Percentiles rank a stretch among this genome's conserved stretches.
These are phyloP conservation scores for Aquilaria agallochum DNA, from an alignment of 441 rosid genomes.

Conservation along the genomic window DNA sequence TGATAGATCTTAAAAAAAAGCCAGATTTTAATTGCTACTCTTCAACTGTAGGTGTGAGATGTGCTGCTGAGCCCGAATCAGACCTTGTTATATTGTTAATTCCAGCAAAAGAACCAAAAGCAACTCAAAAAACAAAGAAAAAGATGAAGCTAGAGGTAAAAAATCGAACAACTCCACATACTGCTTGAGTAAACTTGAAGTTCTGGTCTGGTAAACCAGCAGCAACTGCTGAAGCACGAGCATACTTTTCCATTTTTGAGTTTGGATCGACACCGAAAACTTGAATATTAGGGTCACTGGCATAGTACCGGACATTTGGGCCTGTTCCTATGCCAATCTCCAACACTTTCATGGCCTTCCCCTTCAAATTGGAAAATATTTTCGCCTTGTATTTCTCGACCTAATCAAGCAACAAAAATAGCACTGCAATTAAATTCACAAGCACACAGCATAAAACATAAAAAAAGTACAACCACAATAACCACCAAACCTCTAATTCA, in stretches of 20 bases:
- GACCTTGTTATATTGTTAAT: too few species aligned
- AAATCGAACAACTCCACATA: conserved; percentile 18
- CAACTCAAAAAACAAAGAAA: background rate
- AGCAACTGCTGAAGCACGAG: conserved; percentile 53
- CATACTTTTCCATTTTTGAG: conserved; percentile 68
- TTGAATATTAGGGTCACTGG: conserved; percentile 35
- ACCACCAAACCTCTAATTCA: conserved; percentile 60
- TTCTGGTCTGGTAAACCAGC: conserved; percentile 56
- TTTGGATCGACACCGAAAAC: conserved; percentile 84
- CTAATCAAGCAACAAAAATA: conserved; percentile 20
- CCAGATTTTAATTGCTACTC: too few species aligned
- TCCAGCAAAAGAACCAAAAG: background rate
- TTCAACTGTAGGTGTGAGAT: too few species aligned
- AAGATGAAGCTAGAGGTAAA: background rate
- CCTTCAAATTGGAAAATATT: conserved; percentile 55
- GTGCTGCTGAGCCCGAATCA: too few species aligned
- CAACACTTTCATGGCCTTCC: conserved; percentile 57
- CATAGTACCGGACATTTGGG: conserved; percentile 78
- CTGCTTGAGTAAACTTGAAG: conserved; percentile 68
- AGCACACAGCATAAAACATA: background rate
- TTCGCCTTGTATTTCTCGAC: conserved; percentile 56
- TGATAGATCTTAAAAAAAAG: too few species aligned
- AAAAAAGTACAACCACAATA: background rate
- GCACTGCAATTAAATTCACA: background rate
- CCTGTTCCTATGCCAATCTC: conserved; percentile 94